Evolutionary conservation across 345 rosid species (phyloP).

Genomic region (Eucalyptus sp.): DNA sequence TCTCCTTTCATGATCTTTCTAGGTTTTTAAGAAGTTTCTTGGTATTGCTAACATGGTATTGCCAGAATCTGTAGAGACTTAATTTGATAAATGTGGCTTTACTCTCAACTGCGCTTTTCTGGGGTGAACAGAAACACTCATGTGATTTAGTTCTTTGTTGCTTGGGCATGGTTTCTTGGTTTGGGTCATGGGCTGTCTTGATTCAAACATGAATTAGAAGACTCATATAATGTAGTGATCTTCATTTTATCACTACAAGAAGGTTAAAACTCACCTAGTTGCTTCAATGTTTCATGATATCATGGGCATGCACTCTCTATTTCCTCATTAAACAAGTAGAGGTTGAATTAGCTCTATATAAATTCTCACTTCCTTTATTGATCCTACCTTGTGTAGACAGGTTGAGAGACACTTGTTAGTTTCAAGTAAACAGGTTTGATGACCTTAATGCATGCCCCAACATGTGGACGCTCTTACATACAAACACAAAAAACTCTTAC

Average conservation of each 20-base stretch:
- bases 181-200: background rate
- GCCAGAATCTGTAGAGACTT: background rate
- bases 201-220: background rate
- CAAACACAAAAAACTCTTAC: background rate
- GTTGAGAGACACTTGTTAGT: background rate
- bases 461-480: background rate
- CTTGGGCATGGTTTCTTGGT: background rate
- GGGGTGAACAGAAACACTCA: background rate
- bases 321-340: background rate
- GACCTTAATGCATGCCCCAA: background rate
- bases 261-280: background rate
- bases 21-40: background rate
- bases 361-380: background rate
- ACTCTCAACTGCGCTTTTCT: background rate
- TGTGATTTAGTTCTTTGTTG: background rate
- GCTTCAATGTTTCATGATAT: background rate
- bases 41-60: background rate
- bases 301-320: background rate
- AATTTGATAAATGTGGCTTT: background rate
- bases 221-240: background rate
- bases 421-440: background rate
- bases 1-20: background rate
- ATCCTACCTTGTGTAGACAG: background rate
- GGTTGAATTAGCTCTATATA: background rate
- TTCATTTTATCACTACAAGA: background rate